phyloP scores from a whole-genome alignment of 2,329 filamentous ascomycete species.

The Rosellinia necatrix region DNA sequence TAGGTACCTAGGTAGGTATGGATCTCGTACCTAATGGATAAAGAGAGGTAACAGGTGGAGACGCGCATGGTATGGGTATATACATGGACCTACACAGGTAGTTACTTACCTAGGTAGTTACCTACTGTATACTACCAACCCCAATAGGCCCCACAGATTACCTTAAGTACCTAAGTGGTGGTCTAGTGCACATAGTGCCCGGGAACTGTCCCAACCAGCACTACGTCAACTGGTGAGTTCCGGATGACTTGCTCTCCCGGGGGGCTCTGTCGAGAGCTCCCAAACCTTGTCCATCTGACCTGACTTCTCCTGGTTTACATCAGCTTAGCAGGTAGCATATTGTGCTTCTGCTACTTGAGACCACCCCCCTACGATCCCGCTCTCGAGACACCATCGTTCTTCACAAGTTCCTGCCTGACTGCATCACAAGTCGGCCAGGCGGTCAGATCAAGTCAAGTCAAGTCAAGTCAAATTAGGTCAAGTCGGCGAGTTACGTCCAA shows the following conservation, averaged over 20 bases:
- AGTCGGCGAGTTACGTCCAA: neutral
- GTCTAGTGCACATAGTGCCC: too few relatives aligned
- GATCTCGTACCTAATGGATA: too few relatives aligned
- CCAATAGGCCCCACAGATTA: conserved; percentile 1
- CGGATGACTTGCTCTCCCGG: conserved; percentile 29
- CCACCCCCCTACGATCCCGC: neutral
- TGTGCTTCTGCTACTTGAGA: neutral
- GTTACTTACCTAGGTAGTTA: neutral
- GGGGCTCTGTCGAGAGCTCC: too few relatives aligned
- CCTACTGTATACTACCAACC: neutral
- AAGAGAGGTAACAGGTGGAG: too few relatives aligned
- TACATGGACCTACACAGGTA: neutral
- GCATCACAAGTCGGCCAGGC: conserved; percentile 3
- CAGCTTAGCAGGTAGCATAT: neutral
- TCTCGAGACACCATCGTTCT: neutral
- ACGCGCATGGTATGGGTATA: neutral
- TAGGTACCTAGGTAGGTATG: too few relatives aligned
- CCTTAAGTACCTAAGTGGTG: too few relatives aligned
- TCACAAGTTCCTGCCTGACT: neutral
- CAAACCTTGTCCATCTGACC: conserved; percentile 17
- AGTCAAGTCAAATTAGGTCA: too few relatives aligned
- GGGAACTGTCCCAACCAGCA: neutral
- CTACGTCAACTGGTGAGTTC: conserved; percentile 23
- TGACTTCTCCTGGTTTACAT: neutral
- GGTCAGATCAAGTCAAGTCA: too few relatives aligned